Base-by-base conservation (phyloP, 176 grass and related monocot genomes). In the Carex parvula region DNA sequence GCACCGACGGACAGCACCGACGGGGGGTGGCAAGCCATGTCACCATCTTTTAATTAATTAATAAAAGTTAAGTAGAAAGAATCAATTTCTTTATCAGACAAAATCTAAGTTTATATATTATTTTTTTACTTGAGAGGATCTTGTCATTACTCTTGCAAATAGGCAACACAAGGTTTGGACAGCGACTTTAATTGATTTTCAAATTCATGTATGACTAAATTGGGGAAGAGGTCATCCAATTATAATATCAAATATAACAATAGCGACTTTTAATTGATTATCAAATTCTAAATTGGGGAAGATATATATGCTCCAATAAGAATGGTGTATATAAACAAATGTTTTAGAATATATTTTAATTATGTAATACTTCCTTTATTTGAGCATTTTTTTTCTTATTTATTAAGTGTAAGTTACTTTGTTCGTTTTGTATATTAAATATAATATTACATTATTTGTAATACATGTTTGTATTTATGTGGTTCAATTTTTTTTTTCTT, bases 11-110 rank as follows among this genome's bases (percentile, higher is more conserved):
- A n/a, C n/a, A n/a, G n/a, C n/a, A n/a, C n/a, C n/a, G n/a, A n/a
- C n/a, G n/a, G n/a, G n/a, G n/a, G 67, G 66, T 87, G 79, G 86
- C 85, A 82, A 33, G 46, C 50, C 56, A 73, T 60, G 79, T 87
- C 85, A 87, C 63, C 2, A 60, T 76, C 81, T 54, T 32, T 61
- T 8, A 69, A 55, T 77, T 52, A 26, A 53, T 75, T 75, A 53
- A 75, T 13, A 26, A 55, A 32, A 54, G n/a, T 6, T 39, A 24
- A 52, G 66, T 48, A 10, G 5, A 53, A 55, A 15, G 22, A 76
- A 54, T 54, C 22, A 76, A 76, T 0, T 76, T 32, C 22, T 76
- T 76, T 55, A 76, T 22, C 21, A 16, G 48, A 76, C 44, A 75
- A 54, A 26, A 76, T 76, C 72, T 76, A 76, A 76, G 20, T 4